These are phyloP conservation scores for Xylaria cubensis DNA, from an alignment of 495 filamentous ascomycete species.

Conservation along the genomic window DNA sequence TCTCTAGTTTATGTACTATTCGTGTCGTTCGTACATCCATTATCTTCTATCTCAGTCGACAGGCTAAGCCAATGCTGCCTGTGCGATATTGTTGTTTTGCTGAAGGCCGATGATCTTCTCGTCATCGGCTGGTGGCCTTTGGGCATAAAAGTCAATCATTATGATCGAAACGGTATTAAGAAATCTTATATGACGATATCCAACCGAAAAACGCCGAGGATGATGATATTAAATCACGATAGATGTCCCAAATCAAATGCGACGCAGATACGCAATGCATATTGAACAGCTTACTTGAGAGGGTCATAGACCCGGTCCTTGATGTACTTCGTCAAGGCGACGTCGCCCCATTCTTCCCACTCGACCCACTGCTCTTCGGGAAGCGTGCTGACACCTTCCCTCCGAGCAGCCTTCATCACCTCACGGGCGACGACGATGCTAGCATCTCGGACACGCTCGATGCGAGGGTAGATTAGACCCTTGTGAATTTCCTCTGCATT, in stretches of 20 bases:
- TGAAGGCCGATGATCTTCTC: constrained; percentile 2
- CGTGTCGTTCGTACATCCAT: constrained; percentile 13
- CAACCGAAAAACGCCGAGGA: constrained; percentile 20
- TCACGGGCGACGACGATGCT: constrained; percentile 85
- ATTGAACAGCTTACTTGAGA: constrained; percentile 35
- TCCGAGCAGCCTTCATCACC: constrained; percentile 87
- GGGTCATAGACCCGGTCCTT: constrained; percentile 84
- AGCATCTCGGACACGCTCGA: constrained; percentile 89
- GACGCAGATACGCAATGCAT: constrained; percentile 25
- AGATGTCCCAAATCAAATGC: constrained; percentile 26
- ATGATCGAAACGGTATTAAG: constrained; percentile 29
- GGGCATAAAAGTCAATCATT: constrained; percentile 26
- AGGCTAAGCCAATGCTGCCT: constrained; percentile 19
- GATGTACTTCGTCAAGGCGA: constrained; percentile 79
- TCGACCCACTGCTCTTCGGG: constrained; percentile 79
- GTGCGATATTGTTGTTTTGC: constrained; percentile 8
- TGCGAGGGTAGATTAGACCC: constrained; percentile 90
- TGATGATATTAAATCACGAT: constrained; percentile 34
- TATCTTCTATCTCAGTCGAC: constrained; percentile 6
- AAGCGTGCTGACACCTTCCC: constrained; percentile 60
- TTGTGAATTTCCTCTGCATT: constrained; percentile 79
- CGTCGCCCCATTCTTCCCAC: constrained; percentile 81
- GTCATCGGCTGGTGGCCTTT: constrained; percentile 25
- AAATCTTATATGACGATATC: constrained; percentile 19
- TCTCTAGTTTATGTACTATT: constrained; percentile 12